Percentiles rank a stretch among this genome's conserved stretches.
These are phyloP conservation scores for Bretschneidera sinensis DNA, from an alignment of 345 rosid genomes.

Conservation along the genomic window DNA sequence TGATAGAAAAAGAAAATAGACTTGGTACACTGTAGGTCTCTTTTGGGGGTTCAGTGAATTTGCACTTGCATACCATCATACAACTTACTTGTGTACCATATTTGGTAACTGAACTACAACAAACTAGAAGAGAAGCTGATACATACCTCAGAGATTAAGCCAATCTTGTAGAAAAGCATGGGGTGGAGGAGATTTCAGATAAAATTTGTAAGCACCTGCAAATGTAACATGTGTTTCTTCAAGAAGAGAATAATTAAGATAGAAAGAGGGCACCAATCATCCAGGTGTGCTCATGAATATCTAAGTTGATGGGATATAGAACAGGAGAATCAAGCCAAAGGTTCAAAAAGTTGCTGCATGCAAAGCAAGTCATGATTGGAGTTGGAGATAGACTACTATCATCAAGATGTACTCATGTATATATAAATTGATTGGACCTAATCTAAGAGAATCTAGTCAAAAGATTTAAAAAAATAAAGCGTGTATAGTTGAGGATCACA, in stretches of 20 bases:
- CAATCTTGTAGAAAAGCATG: constrained; percentile 2
- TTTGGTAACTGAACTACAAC: not conserved
- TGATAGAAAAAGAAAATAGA: no score
- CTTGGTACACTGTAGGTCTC: no score
- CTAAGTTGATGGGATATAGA: constrained; percentile 1
- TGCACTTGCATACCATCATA: no score
- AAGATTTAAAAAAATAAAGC: not conserved
- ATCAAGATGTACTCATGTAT: not conserved
- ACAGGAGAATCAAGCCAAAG: constrained; percentile 11
- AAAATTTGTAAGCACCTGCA: constrained; percentile 1
- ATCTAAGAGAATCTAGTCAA: constrained; percentile 16
- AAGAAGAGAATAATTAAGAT: not conserved
- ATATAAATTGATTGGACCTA: not conserved
- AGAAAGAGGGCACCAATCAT: constrained; percentile 6
- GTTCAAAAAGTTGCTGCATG: no score
- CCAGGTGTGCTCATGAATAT: constrained; percentile 11
- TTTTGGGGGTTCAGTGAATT: no score
- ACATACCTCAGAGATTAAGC: constrained; percentile 20
- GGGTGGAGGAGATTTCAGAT: constrained; percentile 4
- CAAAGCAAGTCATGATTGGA: not conserved
- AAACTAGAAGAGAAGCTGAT: constrained; percentile 1
- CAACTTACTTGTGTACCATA: no score
- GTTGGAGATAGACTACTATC: not conserved
- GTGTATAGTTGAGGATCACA: constrained; percentile 9
- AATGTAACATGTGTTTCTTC: not conserved